Percentiles rank a stretch among this genome's conserved stretches.
Conservation (phyloP, 225 moss, liverwort and hornwort species). For the Physcomitrium patens region DNA sequence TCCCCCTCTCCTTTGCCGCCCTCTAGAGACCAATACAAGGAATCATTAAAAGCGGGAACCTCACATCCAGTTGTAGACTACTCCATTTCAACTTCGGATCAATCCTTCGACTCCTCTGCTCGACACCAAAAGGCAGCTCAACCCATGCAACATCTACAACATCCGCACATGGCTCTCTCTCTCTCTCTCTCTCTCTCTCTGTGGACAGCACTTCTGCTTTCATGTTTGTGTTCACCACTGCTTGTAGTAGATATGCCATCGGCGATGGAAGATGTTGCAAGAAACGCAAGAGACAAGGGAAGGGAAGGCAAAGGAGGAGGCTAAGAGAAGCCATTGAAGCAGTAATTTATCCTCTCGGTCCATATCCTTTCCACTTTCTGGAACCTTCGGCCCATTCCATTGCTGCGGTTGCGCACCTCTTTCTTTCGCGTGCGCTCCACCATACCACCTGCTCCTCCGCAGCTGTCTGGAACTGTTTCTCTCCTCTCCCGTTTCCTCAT, state of each 20-base stretch:
- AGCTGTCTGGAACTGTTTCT: conserved; percentile 64
- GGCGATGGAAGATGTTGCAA: conserved; percentile 21
- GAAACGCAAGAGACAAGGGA: not conserved
- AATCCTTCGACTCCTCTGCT: no score
- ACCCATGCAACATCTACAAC: no score
- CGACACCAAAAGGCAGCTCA: no score
- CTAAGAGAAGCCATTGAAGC: conserved; percentile 49
- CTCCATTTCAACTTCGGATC: no score
- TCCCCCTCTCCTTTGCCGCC: no score
- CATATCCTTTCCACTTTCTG: conserved; percentile 52
- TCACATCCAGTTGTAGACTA: no score
- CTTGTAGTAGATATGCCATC: conserved; percentile 16
- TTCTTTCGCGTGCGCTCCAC: conserved; percentile 57
- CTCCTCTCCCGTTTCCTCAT: conserved; percentile 55
- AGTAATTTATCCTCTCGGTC: conserved; percentile 51
- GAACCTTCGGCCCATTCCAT: conserved; percentile 62
- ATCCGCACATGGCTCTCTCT: no score
- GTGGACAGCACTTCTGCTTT: no score
- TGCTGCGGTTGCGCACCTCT: conserved; percentile 58
- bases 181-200: no score
- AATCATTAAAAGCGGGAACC: no score
- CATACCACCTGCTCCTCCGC: conserved; percentile 64
- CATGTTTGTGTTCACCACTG: not conserved
- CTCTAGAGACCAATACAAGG: no score
- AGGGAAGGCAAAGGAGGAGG: not conserved